phyloP scores from a whole-genome alignment of 2,329 filamentous ascomycete species.

The Colletotrichum sidae region DNA sequence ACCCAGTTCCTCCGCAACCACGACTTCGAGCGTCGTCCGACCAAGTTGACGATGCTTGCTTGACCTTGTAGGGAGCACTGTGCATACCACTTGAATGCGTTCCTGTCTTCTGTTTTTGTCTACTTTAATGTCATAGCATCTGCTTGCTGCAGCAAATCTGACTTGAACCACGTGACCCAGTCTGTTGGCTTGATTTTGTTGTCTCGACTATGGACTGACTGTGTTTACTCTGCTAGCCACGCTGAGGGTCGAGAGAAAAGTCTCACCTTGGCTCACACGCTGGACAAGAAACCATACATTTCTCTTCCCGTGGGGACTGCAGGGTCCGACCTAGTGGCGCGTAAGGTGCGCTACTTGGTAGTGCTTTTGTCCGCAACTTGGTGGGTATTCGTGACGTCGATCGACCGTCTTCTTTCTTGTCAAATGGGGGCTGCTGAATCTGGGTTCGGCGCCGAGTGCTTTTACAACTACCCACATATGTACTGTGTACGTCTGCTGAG shows the following conservation, averaged over 20 bases:
- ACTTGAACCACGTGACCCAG: no score
- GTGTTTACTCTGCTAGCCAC: not conserved
- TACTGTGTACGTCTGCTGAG: not conserved
- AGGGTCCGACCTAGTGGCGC: constrained; percentile 34
- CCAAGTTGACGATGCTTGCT: no score
- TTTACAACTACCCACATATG: not conserved
- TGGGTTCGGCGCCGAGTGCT: not conserved
- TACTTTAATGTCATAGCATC: no score
- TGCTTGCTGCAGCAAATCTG: no score
- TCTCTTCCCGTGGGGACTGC: constrained; percentile 22
- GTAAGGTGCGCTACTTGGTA: constrained; percentile 29
- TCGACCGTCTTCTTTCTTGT: constrained; percentile 27
- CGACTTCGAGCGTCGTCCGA: not conserved
- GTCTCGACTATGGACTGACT: constrained; percentile 5
- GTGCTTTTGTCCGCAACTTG: constrained; percentile 11
- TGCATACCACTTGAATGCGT: no score
- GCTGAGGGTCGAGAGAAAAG: constrained; percentile 3
- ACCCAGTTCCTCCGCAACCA: not conserved
- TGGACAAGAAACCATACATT: constrained; percentile 18
- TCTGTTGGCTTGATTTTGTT: not conserved
- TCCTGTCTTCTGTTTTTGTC: no score
- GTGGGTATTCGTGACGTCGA: constrained; percentile 36
- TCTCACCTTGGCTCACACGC: constrained; percentile 17
- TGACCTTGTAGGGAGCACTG: no score
- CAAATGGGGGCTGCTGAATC: constrained; percentile 17